These are phyloP conservation scores for Claviceps cyperi DNA, from an alignment of 2,329 filamentous ascomycete species.

Conservation along the genomic window DNA sequence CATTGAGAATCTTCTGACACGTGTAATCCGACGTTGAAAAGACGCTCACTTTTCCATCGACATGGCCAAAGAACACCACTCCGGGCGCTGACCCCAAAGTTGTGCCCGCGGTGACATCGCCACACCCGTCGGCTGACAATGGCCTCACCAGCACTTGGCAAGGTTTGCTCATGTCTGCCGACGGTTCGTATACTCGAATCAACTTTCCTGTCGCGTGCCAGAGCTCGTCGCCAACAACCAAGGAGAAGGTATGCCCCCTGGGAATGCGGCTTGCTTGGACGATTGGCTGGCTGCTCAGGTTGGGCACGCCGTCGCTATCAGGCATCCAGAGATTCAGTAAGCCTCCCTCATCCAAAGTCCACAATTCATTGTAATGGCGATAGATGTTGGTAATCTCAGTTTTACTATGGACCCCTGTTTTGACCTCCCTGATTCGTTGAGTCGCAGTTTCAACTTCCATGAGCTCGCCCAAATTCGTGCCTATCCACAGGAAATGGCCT, in stretches of 20 bases:
- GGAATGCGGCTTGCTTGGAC: conserved; percentile 61
- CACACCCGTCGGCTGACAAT: conserved; percentile 55
- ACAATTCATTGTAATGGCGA: conserved; percentile 76
- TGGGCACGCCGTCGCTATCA: conserved; percentile 56
- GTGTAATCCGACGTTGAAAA: conserved; percentile 67
- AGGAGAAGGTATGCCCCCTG: conserved; percentile 73
- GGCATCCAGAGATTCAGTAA: conserved; percentile 78
- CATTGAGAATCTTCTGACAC: conserved; percentile 66
- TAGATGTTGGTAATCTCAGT: conserved; percentile 74
- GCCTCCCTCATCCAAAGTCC: conserved; percentile 85
- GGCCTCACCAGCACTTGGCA: conserved; percentile 65
- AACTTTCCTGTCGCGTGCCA: conserved; percentile 86
- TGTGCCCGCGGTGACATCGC: conserved; percentile 77
- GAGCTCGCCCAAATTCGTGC: conserved; percentile 76
- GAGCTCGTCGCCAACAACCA: conserved; percentile 69
- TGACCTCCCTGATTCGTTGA: conserved; percentile 54
- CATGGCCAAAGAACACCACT: conserved; percentile 79
- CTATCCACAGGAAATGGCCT: conserved; percentile 73
- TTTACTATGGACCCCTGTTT: conserved; percentile 58
- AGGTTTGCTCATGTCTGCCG: conserved; percentile 48
- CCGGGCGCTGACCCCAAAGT: conserved; percentile 60
- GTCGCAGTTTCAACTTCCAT: conserved; percentile 73
- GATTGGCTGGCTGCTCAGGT: conserved; percentile 53
- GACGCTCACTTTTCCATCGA: conserved; percentile 87
- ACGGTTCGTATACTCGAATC: conserved; percentile 69